Percentiles rank a stretch among this genome's conserved stretches.
These are phyloP conservation scores for Phytophthora idaei DNA, from an alignment of 352 stramenopile species.

Conservation along the genomic window DNA sequence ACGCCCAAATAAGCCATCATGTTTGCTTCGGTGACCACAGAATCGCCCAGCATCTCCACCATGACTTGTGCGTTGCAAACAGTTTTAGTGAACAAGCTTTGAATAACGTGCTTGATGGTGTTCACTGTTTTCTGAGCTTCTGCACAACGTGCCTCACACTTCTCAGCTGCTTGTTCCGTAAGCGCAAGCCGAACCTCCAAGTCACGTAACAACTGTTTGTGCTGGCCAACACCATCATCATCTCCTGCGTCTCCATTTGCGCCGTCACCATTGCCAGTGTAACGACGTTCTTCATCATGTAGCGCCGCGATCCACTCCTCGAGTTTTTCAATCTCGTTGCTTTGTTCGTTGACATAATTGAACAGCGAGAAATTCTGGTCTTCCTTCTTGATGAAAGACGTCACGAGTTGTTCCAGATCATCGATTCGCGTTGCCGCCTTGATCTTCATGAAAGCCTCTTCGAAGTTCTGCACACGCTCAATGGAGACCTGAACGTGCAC, in stretches of 20 bases:
- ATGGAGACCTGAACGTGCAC: conserved; percentile 88
- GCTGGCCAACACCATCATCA: conserved; percentile 86
- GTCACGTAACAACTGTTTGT: conserved; percentile 90
- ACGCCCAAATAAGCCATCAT: conserved; percentile 95
- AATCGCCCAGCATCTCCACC: conserved; percentile 87
- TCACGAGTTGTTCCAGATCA: conserved; percentile 93
- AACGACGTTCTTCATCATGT: conserved; percentile 87
- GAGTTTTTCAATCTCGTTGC: conserved; percentile 93
- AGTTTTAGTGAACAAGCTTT: conserved; percentile 78
- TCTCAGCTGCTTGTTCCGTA: conserved; percentile 85
- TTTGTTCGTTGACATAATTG: conserved; percentile 95
- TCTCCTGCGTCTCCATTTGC: conserved; percentile 33
- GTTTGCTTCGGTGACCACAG: conserved; percentile 93
- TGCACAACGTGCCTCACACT: conserved; percentile 91
- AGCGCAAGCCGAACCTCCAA: conserved; percentile 83
- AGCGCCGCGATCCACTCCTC: conserved; percentile 80
- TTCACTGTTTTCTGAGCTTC: conserved; percentile 90
- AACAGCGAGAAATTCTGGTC: conserved; percentile 97
- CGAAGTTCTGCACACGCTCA: conserved; percentile 94
- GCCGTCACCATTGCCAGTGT: conserved; percentile 80
- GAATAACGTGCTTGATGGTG: conserved; percentile 86
- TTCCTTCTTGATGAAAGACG: conserved; percentile 95
- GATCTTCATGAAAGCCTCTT: conserved; percentile 96
- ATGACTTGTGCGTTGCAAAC: conserved; percentile 84
- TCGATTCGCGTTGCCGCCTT: conserved; percentile 91